Conservation (phyloP, 228 moss, liverwort and hornwort species). For the Sphagnum fallax region DNA sequence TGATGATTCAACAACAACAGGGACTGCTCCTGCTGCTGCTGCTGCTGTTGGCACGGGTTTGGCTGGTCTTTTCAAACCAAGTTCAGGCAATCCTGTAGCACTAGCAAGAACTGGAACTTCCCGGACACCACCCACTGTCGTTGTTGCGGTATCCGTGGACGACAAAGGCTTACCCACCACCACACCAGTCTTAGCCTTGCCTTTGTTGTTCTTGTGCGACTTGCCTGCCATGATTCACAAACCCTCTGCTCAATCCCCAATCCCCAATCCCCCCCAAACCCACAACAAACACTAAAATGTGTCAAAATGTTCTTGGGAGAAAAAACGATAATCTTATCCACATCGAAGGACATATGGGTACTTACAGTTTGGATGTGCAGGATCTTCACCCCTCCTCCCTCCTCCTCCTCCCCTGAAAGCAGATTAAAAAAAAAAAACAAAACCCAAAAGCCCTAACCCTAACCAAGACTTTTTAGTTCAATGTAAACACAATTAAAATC, state of each 20-base stretch:
- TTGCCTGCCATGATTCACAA: slow-evolving; percentile 64
- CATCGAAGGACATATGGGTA: too few relatives aligned
- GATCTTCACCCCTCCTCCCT: too few relatives aligned
- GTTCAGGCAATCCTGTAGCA: slow-evolving; percentile 48
- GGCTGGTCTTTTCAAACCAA: slow-evolving; percentile 26
- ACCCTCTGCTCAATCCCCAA: too few relatives aligned
- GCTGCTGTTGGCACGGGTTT: slow-evolving; percentile 4
- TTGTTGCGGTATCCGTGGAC: slow-evolving; percentile 33
- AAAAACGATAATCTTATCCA: too few relatives aligned
- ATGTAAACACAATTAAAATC: too few relatives aligned
- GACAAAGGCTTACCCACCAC: slow-evolving; percentile 26
- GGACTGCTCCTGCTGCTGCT: slow-evolving; percentile 3
- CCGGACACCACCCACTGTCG: slow-evolving; percentile 21
- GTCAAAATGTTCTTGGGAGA: too few relatives aligned
- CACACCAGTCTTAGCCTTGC: slow-evolving; percentile 43
- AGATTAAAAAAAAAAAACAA: too few relatives aligned
- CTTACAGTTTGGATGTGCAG: too few relatives aligned
- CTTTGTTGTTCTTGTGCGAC: slow-evolving; percentile 63
- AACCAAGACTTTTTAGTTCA: too few relatives aligned
- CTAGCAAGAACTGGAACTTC: slow-evolving; percentile 36
- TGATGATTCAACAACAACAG: neutral
- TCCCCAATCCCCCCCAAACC: too few relatives aligned
- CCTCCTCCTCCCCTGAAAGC: too few relatives aligned
- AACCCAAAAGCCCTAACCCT: too few relatives aligned
- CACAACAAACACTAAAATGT: neutral